These are phyloP conservation scores for Mycothermus thermophilus DNA, from an alignment of 495 filamentous ascomycete species.

Conservation along the genomic window DNA sequence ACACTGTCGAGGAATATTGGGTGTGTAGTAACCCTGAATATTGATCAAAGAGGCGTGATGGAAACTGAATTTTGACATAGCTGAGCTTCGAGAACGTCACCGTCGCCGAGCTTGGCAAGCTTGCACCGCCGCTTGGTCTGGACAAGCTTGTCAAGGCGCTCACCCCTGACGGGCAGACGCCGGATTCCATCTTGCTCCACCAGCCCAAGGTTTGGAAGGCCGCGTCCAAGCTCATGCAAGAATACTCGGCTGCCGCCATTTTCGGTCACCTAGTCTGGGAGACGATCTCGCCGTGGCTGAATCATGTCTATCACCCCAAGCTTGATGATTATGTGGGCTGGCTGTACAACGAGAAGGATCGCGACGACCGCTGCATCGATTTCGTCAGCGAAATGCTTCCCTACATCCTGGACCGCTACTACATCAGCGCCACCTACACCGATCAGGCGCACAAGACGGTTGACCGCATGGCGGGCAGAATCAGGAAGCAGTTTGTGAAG, in stretches of 20 bases:
- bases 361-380: no score
- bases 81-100: slow-evolving; percentile 9
- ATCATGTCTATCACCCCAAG: no score
- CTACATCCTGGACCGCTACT: slow-evolving; percentile 49
- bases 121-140: slow-evolving; percentile 43
- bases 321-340: no score
- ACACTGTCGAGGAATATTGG: not conserved
- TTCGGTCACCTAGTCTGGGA: slow-evolving; percentile 1
- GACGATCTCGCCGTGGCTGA: no score
- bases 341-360: no score
- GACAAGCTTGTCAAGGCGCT: slow-evolving; percentile 37
- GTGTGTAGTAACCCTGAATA: not conserved
- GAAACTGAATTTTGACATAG: not conserved
- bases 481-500: slow-evolving; percentile 46
- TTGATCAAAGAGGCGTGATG: not conserved
- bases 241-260: slow-evolving; percentile 3
- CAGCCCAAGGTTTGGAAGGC: slow-evolving; percentile 12
- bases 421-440: slow-evolving; percentile 52
- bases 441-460: slow-evolving; percentile 49
- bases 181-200: slow-evolving; percentile 37
- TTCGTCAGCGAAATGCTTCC: slow-evolving; percentile 40
- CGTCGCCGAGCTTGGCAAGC: slow-evolving; percentile 34
- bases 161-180: slow-evolving; percentile 36
- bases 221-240: not conserved
- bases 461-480: slow-evolving; percentile 56